These are phyloP conservation scores for Porosira glacialis DNA, from an alignment of 352 stramenopile genomes.

Conservation along the genomic window DNA sequence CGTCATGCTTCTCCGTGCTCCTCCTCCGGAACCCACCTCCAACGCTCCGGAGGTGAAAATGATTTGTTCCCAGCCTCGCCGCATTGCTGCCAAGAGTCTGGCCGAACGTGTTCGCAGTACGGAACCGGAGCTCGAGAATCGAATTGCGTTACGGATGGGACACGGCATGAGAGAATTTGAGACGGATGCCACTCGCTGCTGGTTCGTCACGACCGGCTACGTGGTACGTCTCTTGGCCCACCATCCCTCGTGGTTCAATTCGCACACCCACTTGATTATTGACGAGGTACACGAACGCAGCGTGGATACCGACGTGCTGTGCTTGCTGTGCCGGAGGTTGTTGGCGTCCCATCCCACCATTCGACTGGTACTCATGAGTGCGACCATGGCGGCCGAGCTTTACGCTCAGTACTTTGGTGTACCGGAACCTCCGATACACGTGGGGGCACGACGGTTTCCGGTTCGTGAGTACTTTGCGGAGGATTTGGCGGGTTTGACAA, in stretches of 20 bases:
- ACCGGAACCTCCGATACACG: not conserved
- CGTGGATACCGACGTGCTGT: conserved; percentile 89
- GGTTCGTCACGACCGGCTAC: conserved; percentile 96
- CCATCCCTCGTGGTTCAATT: conserved; percentile 84
- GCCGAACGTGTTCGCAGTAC: conserved; percentile 81
- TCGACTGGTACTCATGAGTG: conserved; percentile 81
- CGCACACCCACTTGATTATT: conserved; percentile 89
- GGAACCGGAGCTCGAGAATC: conserved; percentile 59
- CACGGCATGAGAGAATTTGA: conserved; percentile 81
- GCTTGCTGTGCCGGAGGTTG: conserved; percentile 84
- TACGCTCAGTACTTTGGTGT: conserved; percentile 37
- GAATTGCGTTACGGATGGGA: conserved; percentile 82
- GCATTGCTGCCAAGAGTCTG: conserved; percentile 92
- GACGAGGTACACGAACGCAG: conserved; percentile 59
- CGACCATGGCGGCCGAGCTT: conserved; percentile 77
- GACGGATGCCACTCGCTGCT: conserved; percentile 85
- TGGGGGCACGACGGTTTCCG: conserved; percentile 16
- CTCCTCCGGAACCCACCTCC: conserved; percentile 48
- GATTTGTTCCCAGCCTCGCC: conserved; percentile 91
- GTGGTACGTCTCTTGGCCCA: conserved; percentile 92
- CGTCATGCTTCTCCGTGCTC: conserved; percentile 85
- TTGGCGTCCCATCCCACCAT: conserved; percentile 52
- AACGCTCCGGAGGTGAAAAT: conserved; percentile 85
- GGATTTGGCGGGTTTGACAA: conserved; percentile 22
- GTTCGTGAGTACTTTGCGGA: conserved; percentile 22